These are phyloP conservation scores for Penicillium pancosmium DNA, from an alignment of 495 filamentous ascomycete genomes.

Conservation along the genomic window DNA sequence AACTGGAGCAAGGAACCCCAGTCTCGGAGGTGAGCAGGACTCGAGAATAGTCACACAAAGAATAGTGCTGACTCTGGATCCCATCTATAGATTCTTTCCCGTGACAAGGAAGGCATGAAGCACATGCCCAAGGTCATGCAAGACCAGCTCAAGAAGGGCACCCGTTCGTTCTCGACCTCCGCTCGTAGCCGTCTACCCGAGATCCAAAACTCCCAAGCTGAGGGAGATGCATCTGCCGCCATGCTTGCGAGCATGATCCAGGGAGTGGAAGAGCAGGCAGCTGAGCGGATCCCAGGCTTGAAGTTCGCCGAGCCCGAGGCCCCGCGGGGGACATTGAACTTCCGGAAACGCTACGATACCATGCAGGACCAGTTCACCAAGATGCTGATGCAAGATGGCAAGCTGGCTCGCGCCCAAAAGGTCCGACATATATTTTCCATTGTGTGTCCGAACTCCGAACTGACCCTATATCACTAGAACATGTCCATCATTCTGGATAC, in stretches of 20 bases:
- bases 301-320: constrained; percentile 77
- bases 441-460: neutral
- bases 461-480: constrained; percentile 56
- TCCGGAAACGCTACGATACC: constrained; percentile 79
- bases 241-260: constrained; percentile 44
- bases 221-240: constrained; percentile 34
- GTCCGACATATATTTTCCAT: constrained; percentile 43
- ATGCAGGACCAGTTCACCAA: constrained; percentile 84
- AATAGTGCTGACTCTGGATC: neutral
- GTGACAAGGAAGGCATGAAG: constrained; percentile 61
- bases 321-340: constrained; percentile 59
- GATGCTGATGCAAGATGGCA: constrained; percentile 87
- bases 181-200: constrained; percentile 40
- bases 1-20: constrained; percentile 66
- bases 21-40: constrained; percentile 60
- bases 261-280: constrained; percentile 36
- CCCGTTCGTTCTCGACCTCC: constrained; percentile 62
- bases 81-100: constrained; percentile 59
- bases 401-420: constrained; percentile 78
- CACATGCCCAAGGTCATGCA: constrained; percentile 71
- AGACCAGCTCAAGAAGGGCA: constrained; percentile 54
- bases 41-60: neutral
- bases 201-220: constrained; percentile 16
- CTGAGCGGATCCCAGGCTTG: constrained; percentile 53
- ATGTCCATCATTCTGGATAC: constrained; percentile 82